Evolutionary conservation across 768 basidiomycete species (phyloP), one percentile per base, ranked within the genome.

Genomic region (Tulasnella sp.): DNA sequence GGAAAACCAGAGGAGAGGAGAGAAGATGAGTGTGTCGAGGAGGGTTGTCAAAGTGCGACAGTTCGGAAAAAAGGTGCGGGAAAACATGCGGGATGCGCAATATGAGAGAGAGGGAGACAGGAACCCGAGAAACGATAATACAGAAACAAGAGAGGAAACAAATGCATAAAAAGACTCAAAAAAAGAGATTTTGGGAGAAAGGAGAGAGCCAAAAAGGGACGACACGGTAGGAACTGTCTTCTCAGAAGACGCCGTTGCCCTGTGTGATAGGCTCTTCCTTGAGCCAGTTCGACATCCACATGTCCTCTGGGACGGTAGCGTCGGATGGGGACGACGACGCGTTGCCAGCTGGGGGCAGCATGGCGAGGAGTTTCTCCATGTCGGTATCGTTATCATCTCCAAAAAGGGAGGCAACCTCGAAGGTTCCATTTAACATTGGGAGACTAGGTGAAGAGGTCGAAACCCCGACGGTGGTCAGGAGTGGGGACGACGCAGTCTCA

Each of bases 211-310:
- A 54, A 52, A 45, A 42, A 67, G 34, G 69, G 42, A 70, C 67
- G 69, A 71, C 42, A 70, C 75, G 72, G 71, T 34, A n/a, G 31
- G 71, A 45, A 34, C 37, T 6, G 71, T 72, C 52, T 49, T 67
- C 36, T 49, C 52, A 38, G 38, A 54, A 38, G 73, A 54, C 49
- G 58, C 42, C 39, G 49, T 15, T 22, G 38, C 38, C 70, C 34
- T 70, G 69, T 9, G 58, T 64, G 69, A 70, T 36, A n/a, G 73
- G 73, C 36, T 76, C 75, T 40, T 76, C 75, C 75, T 68, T 76
- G 25, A 76, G 75, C 75, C 75, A 76, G 67, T 31, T 76, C 38
- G 75, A 76, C 75, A 76, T 76, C 75, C 75, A 76, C 39, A 45
- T 49, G 67, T 76, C 75, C 40, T 76, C 75, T n/a, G 34, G 54